Conservation (phyloP, 306 rosid genomes). For the Castanospermum australe region DNA sequence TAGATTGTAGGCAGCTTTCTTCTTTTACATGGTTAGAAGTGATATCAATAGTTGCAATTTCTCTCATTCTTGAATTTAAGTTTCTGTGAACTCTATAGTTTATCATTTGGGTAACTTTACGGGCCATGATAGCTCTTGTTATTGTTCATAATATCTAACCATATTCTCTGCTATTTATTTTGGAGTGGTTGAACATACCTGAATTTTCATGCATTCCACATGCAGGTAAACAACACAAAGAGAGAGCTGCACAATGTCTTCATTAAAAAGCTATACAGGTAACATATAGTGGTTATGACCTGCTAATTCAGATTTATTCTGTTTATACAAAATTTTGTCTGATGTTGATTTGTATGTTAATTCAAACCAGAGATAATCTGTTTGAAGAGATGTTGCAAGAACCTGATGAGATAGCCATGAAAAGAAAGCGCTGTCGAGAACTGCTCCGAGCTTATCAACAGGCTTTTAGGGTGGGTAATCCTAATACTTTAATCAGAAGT, state of each 20-base stretch:
- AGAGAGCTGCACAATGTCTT: too few species aligned
- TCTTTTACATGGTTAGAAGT: neutral
- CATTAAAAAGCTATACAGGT: too few species aligned
- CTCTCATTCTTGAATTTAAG: neutral
- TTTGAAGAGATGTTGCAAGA: conserved; percentile 74
- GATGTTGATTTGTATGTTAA: neutral
- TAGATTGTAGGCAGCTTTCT: neutral
- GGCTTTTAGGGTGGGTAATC: conserved; percentile 56
- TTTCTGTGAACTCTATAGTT: neutral
- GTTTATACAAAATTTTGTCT: neutral
- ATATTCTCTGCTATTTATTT: neutral
- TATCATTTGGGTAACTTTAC: neutral
- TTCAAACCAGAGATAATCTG: conserved; percentile 52
- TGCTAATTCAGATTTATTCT: too few species aligned
- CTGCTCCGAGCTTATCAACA: too few species aligned
- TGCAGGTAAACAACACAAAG: too few species aligned
- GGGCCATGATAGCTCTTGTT: neutral
- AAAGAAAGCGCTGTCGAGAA: too few species aligned
- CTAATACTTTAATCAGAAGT: neutral
- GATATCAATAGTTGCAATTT: neutral
- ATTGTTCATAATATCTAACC: neutral
- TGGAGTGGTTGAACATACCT: too few species aligned
- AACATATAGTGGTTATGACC: too few species aligned
- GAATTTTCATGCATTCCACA: too few species aligned
- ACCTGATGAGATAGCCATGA: too few species aligned